Base-by-base conservation (phyloP, 2,329 filamentous ascomycete species). In the Verticillium longisporum region DNA sequence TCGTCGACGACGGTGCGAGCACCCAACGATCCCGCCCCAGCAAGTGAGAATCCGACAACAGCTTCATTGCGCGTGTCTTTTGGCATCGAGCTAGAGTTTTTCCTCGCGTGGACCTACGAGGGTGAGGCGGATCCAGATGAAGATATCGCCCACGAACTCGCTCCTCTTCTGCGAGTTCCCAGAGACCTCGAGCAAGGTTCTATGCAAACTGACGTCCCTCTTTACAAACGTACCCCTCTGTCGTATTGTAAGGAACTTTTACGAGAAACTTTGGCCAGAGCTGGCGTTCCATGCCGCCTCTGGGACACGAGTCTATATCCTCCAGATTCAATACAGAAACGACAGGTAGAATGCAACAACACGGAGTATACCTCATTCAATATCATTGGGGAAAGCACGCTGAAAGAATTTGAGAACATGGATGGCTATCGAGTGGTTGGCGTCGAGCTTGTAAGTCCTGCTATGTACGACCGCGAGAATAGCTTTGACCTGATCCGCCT, bases 381-480 rank as follows among this genome's bases (percentile, higher is more conserved):
- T 5, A 2, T 65, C 9, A 15, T 21, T 14, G 32, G 38, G 1
- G 63, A 65, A 15, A 14, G 33, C 31, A 56, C 62, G n/a, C 14
- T 65, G 5, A n/a, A 38, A n/a, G 56, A 64, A 11, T 50, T 36
- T 9, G 21, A 55, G n/a, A 21, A 21, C 9, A 32, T 63, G 26
- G 64, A 58, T 15, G 61, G 61, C 2, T 65, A 65, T 33, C 54
- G 1, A 1, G 75, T 70, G 67, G 31, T 63, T 3, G 59, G 60
- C 7, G 37, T 77, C 6, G 72, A 77, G 60, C 50, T 77, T n/a
- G 61, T 66, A 14, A 74, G 71, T 34, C 74, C 74, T 2, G 71
- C 74, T 2, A 61, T 68, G 45, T 75, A 70, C 67, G 66, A 68
- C n/a, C 68, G 57, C 53, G 60, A 68, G 13, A 64, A 68, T 11